These are phyloP conservation scores for Diaporthe destruens DNA, from an alignment of 2,329 filamentous ascomycete species.

Conservation along the genomic window DNA sequence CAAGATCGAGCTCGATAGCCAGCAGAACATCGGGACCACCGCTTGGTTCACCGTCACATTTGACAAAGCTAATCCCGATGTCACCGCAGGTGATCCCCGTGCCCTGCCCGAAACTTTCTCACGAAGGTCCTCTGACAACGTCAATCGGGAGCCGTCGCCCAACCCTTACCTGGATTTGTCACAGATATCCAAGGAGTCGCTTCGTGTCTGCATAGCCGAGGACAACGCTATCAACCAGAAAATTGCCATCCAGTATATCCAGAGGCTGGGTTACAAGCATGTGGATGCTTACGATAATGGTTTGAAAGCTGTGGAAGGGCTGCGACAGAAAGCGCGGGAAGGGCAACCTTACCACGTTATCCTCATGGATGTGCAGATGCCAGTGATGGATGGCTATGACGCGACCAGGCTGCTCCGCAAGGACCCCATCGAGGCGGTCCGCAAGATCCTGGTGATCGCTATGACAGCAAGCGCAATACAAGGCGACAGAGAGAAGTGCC, in stretches of 20 bases:
- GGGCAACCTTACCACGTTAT: conserved; percentile 88
- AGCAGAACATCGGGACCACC: conserved; percentile 77
- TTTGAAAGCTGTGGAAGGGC: conserved; percentile 85
- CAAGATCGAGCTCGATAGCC: conserved; percentile 83
- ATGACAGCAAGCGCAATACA: conserved; percentile 98
- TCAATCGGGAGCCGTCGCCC: conserved; percentile 54
- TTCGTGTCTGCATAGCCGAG: conserved; percentile 93
- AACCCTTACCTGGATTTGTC: conserved; percentile 75
- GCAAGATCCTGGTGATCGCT: conserved; percentile 90
- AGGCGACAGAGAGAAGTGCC: conserved; percentile 92
- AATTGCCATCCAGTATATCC: conserved; percentile 92
- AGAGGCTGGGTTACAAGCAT: conserved; percentile 82
- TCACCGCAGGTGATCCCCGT: conserved; percentile 64
- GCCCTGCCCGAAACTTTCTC: conserved; percentile 40
- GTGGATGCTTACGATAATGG: conserved; percentile 94
- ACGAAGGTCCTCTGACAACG: conserved; percentile 42
- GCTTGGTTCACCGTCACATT: conserved; percentile 88
- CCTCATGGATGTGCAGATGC: conserved; percentile 98
- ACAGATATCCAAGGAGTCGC: conserved; percentile 78
- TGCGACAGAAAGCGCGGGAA: conserved; percentile 78
- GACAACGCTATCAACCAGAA: conserved; percentile 96
- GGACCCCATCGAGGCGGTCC: conserved; percentile 80
- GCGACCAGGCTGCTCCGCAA: conserved; percentile 86
- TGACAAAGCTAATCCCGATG: conserved; percentile 79
- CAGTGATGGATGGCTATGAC: conserved; percentile 91